Evolutionary conservation across 2,329 filamentous ascomycete genomes (phyloP).

Genomic region (Pseudogymnoascus sp.): DNA sequence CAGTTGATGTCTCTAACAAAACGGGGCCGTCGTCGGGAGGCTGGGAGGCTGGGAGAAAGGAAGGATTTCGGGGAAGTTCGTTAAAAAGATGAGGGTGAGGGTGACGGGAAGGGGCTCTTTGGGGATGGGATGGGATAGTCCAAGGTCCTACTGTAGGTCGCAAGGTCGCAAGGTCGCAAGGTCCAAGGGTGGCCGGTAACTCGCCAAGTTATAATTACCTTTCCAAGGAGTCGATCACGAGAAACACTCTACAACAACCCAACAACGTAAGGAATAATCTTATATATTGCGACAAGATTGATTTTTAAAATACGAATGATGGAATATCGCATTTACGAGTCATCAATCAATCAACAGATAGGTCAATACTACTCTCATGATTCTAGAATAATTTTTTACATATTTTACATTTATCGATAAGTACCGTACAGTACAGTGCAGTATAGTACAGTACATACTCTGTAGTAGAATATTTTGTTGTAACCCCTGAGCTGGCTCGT

Average conservation of each 20-base stretch:
- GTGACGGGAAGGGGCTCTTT: neutral
- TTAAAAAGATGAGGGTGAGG: slow-evolving; percentile 4
- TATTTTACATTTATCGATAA: neutral
- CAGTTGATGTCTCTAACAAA: neutral
- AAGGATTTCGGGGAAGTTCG: slow-evolving; percentile 1
- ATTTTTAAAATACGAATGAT: neutral
- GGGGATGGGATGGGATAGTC: neutral
- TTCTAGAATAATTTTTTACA: neutral
- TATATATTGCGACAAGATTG: neutral
- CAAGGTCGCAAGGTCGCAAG: neutral
- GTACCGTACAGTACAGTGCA: neutral
- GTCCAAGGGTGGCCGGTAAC: slow-evolving; percentile 6
- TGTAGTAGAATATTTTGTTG: neutral
- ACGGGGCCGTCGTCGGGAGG: slow-evolving; percentile 5
- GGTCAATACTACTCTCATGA: neutral
- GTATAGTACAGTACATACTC: too few species aligned
- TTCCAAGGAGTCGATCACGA: slow-evolving; percentile 3
- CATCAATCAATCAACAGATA: neutral
- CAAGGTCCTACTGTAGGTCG: too few species aligned
- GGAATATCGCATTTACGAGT: neutral
- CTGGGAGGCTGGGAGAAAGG: neutral
- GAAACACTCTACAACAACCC: neutral
- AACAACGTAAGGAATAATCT: neutral
- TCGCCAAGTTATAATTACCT: slow-evolving; percentile 9
- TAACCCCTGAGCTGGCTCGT: slow-evolving; percentile 4